Evolutionary conservation across 768 basidiomycete genomes (phyloP).

Genomic region (Tricholoma flavovirens): DNA sequence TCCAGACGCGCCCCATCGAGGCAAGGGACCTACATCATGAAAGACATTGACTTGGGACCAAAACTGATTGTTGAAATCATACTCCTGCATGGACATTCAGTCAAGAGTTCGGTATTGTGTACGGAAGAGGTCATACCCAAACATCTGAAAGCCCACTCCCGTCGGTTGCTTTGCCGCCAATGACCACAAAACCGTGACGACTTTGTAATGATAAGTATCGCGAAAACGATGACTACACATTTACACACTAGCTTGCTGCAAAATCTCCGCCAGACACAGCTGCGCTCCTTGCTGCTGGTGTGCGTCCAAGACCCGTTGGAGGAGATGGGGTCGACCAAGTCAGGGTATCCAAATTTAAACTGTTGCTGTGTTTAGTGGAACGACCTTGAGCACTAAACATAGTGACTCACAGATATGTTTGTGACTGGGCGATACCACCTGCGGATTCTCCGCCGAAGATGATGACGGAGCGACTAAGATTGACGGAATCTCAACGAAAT

Average conservation of each 20-base stretch:
- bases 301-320: constrained; percentile 37
- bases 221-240: constrained; percentile 4
- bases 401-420: constrained; percentile 59
- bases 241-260: constrained; percentile 76
- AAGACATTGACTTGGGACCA: constrained; percentile 56
- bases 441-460: constrained; percentile 75
- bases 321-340: constrained; percentile 56
- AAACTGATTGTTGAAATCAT: constrained; percentile 68
- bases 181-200: constrained; percentile 67
- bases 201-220: constrained; percentile 30
- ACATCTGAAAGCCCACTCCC: constrained; percentile 56
- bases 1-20: constrained; percentile 69
- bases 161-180: constrained; percentile 61
- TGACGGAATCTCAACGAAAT: constrained; percentile 10
- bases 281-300: constrained; percentile 59
- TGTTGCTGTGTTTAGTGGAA: constrained; percentile 20
- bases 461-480: constrained; percentile 47
- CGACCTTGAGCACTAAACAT: not conserved
- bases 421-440: constrained; percentile 53
- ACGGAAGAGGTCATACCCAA: constrained; percentile 49
- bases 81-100: constrained; percentile 47
- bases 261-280: constrained; percentile 63
- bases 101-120: not conserved
- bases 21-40: constrained; percentile 47
- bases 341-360: constrained; percentile 57